Evolutionary conservation across 2,329 filamentous ascomycete species (phyloP), one percentile per base, ranked within the genome.

Genomic region (Trichoderma breve): DNA sequence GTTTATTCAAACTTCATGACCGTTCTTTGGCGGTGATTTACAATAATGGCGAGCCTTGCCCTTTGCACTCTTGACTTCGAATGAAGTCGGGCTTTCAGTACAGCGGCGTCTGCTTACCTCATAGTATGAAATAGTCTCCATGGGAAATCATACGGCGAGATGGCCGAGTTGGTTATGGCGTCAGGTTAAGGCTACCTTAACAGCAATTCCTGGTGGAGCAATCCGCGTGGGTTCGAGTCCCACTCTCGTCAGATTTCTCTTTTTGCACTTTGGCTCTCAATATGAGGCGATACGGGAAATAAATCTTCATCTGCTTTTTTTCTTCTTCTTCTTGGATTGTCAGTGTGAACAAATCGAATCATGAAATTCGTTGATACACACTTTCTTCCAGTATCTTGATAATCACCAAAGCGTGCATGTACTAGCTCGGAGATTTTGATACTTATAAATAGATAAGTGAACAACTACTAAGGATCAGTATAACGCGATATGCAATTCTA

Each of bases 201-300:
- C 69, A 71, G 67, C 57, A 71, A 73, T 73, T 71, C 72, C 72
- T 73, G 72, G 72, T 73, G 72, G 72, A 73, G 72, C 72, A 73
- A 71, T 73, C 72, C 72, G 70, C 71, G 71, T 73, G 71, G 71
- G 71, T 73, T 73, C 71, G 71, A 73, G 58, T 73, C 71, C 71
- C 71, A 73, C 71, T 73, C 71, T 73, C 68, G 62, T 73, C 71
- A 73, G 36, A n/a, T 14, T 67, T 68, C 14, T 69, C 26, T 69
- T 51, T 69, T 61, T 69, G 53, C 26, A 0, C 8, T 61, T 61
- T 28, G 12, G 1, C 15, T 11, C 6, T 28, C 11, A 11, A 11
- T 3, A 28, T 32, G 34, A 34, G 14, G 21, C n/a, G 18, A 24
- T 1, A 39, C 11, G 11, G 14, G 6, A 6, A 15, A 21, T 47